Base-by-base conservation (phyloP, 805 yeast species). In the Yarrowia alimentaria region DNA sequence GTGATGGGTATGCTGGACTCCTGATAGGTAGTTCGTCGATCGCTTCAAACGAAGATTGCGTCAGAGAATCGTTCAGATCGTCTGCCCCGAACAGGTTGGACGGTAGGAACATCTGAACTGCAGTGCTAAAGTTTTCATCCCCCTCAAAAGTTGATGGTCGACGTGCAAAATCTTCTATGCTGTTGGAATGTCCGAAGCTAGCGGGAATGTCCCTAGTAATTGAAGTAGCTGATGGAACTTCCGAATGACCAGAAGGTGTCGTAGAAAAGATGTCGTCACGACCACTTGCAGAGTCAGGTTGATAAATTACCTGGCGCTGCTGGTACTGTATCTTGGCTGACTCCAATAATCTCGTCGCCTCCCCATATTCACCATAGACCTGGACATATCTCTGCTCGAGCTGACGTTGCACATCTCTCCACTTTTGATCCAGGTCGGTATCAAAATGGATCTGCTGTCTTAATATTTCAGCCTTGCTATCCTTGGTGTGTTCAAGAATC, bases 61-160 rank as follows among this genome's bases (percentile, higher is more conserved):
- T 57, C 20, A 58, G 56, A 1, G 61, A 55, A 9, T 55, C 62
- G n/a, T 56, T 49, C 22, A 58, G 21, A 34, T 60, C 64, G 17
- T 60, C 64, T 10, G 57, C 56, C 1, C 55, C 59, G 42, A 64
- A 61, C 35, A 70, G 52, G 45, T 67, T 59, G 3, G 72, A 60
- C 2, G 74, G 75, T 13, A 70, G 53, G 9, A 68, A 60, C 51
- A 62, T 61, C 47, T 67, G 65, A 25, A 68, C 64, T 14, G 68
- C 71, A 17, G 65, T 69, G 29, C 62, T 34, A 7, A 64, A 64
- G 5, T 59, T 66, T 10, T 58, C 65, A n/a, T 53, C 61, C 4
- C 59, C 60, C 3, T 50, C 47, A 17, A 45, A 30, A 1, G 42
- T 14, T 2, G 40, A 20, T 10, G 33, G 33, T 7, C 29, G 29